phyloP scores from a whole-genome alignment of 306 rosid genomes.

The Cicer chorassanicum region DNA sequence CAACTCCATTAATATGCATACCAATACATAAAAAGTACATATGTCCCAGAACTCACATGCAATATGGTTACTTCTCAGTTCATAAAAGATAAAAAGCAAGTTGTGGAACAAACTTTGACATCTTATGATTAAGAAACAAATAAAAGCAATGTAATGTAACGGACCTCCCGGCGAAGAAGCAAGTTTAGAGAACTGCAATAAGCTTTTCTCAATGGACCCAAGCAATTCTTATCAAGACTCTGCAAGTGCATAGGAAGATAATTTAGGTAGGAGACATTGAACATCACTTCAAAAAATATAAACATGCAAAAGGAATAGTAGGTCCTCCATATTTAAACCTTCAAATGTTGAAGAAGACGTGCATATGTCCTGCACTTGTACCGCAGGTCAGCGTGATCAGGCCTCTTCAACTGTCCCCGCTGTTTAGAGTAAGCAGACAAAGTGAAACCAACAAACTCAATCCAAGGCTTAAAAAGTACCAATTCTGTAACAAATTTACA shows the following conservation, averaged over 20 bases:
- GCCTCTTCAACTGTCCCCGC: slow-evolving; percentile 99
- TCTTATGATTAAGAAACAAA: slow-evolving; percentile 39
- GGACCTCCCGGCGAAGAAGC: slow-evolving; percentile 98
- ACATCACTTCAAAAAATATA: slow-evolving; percentile 30
- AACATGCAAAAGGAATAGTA: slow-evolving; percentile 34
- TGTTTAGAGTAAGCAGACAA: slow-evolving; percentile 52
- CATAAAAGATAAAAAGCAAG: slow-evolving; percentile 13
- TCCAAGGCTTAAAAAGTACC: slow-evolving; percentile 30
- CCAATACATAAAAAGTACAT: background rate
- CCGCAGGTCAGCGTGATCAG: slow-evolving; percentile 98
- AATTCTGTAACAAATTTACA: slow-evolving; percentile 20
- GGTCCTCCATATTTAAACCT: slow-evolving; percentile 58
- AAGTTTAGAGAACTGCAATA: slow-evolving; percentile 95
- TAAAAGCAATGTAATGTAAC: slow-evolving; percentile 37
- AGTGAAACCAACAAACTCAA: slow-evolving; percentile 34
- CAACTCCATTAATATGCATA: slow-evolving; percentile 26
- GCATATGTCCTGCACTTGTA: slow-evolving; percentile 99
- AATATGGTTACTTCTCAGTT: slow-evolving; percentile 11
- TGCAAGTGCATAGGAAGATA: slow-evolving; percentile 51
- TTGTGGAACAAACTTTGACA: slow-evolving; percentile 26
- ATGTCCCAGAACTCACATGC: slow-evolving; percentile 3
- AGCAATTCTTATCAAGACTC: slow-evolving; percentile 96
- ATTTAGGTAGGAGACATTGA: slow-evolving; percentile 34
- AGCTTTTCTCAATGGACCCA: slow-evolving; percentile 93
- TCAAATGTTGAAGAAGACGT: slow-evolving; percentile 93